A percentile compares a stretch with the other conserved stretches of the same genome.
phyloP scores from a whole-genome alignment of 345 rosid species.

The Linum trigynum region DNA sequence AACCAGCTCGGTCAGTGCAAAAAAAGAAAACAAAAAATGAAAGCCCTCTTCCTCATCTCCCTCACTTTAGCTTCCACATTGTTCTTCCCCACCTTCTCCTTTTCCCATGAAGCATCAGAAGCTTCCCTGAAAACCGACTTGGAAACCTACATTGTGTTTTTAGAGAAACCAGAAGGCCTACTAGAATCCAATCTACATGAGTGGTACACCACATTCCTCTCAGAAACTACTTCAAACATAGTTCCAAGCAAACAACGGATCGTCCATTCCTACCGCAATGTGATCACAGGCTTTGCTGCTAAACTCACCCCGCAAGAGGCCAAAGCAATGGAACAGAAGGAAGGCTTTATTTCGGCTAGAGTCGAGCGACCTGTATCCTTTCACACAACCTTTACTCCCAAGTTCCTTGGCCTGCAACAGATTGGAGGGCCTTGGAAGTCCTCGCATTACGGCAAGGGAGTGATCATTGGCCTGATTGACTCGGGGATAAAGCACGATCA shows the following conservation, averaged over 20 bases:
- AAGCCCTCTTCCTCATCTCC: neutral
- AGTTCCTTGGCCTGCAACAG: neutral
- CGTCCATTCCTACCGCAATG: neutral
- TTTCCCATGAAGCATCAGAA: neutral
- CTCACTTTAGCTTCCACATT: neutral
- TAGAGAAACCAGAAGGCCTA: neutral
- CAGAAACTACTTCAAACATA: neutral
- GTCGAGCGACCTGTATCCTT: neutral
- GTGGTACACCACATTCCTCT: neutral
- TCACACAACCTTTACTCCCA: neutral
- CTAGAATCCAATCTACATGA: neutral
- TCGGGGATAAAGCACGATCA: neutral
- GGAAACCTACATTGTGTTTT: neutral
- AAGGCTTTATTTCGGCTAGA: neutral
- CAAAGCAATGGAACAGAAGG: neutral
- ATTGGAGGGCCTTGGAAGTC: neutral
- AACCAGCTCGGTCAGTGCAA: neutral
- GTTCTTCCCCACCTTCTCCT: neutral
- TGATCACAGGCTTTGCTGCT: neutral
- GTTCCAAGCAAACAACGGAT: neutral
- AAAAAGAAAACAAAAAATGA: neutral
- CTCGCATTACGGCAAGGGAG: neutral
- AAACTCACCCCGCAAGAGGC: neutral
- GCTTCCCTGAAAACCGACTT: too few relatives aligned
- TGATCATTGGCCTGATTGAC: neutral